phyloP scores from a whole-genome alignment of 805 yeast species.

The Yarrowia sp. region DNA sequence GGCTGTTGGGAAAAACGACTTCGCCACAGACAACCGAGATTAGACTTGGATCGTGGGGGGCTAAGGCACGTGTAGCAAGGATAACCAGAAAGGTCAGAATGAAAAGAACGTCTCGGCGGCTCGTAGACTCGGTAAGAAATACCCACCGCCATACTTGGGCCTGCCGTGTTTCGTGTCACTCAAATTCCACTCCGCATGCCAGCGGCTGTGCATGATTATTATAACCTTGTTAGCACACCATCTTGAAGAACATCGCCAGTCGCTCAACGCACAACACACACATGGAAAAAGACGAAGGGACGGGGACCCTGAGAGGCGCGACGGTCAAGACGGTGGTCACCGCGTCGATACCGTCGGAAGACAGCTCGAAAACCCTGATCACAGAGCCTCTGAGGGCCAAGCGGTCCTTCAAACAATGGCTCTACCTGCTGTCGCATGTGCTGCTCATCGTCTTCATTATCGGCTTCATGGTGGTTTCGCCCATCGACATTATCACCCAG shows the following conservation, averaged over 20 bases:
- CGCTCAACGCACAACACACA: conserved; percentile 10
- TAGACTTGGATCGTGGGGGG: neutral
- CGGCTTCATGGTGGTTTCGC: conserved; percentile 67
- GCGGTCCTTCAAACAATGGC: conserved; percentile 27
- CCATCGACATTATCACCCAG: conserved; percentile 72
- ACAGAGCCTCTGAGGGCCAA: conserved; percentile 5
- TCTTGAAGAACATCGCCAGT: conserved; percentile 6
- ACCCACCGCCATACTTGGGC: neutral
- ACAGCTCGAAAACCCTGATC: conserved; percentile 23
- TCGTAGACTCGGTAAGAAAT: no score
- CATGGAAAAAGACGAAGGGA: conserved; percentile 25
- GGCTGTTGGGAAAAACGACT: neutral
- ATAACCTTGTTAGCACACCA: conserved; percentile 15
- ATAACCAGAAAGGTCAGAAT: neutral
- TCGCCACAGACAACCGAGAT: no score
- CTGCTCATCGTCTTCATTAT: conserved; percentile 39
- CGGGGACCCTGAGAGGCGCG: conserved; percentile 23
- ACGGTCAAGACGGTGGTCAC: conserved; percentile 22
- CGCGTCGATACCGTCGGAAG: conserved; percentile 17
- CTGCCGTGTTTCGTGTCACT: no score
- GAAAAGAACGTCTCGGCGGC: no score
- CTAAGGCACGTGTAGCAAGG: neutral
- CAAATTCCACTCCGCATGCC: neutral
- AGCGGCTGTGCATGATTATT: conserved; percentile 14
- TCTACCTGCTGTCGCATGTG: conserved; percentile 38